Base-by-base conservation (phyloP, 352 stramenopile genomes). In the Saprolegnia diclina region DNA sequence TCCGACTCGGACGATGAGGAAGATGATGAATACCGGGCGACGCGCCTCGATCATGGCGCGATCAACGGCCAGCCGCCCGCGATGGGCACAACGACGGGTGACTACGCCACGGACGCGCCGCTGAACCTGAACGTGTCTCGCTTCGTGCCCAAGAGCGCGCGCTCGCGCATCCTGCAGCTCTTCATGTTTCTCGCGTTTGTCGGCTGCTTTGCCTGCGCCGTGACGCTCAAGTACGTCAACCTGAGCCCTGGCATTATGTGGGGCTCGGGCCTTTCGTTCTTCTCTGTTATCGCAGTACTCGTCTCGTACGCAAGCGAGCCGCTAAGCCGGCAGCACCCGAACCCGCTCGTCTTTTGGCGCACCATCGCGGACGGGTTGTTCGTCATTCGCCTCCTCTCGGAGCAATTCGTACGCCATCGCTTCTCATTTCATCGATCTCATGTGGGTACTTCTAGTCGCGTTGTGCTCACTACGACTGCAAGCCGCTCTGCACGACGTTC, bases 281-380 rank as follows among this genome's bases (percentile, higher is more conserved):
- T 92, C 69, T 94, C 85, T n/a, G 85, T 94, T 59, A 82, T 94
- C 64, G 91, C 92, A 57, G 85, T 95, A 35, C 90, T 95, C 46
- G 57, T 95, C 10, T 90, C 79, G 67, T 95, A 93, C 72, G 79
- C 75, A 16, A 91, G 84, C 66, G 85, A 92, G 24, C 82, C 80
- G 3, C 81, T 79, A 57, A 92, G 92, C 72, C 79, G 87, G 0
- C 85, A 93, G 67, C 87, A 95, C 64, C 87, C 87, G 29, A 95
- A 95, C 59, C 85, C 87, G 71, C 82, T 95, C 56, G 85, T 95
- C 29, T 95, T 95, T 69, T 95, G 85, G 84, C 83, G 85, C 55
- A 91, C 85, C 18, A 93, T 95, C 69, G 83, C 83, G 24, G 87
- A 95, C 73, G 80, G 81, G 19, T 76, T 92, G 21, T 94, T 94